Percentiles rank a stretch among this genome's conserved stretches.
phyloP scores from a whole-genome alignment of 805 yeast species.

The Suhomyces pyralidae region DNA sequence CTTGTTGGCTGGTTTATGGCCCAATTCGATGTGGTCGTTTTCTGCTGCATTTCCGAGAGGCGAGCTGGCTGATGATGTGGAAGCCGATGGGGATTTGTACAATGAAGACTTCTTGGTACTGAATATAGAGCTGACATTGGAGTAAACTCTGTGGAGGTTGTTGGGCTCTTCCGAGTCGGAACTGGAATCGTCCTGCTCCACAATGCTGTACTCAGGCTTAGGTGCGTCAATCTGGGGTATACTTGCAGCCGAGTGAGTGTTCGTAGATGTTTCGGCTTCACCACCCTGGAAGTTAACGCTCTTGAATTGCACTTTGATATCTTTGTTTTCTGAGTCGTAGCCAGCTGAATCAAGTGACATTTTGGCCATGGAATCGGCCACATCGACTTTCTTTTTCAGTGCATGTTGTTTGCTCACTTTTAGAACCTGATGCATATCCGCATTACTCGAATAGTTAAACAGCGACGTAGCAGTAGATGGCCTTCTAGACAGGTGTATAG shows the following conservation, averaged over 20 bases:
- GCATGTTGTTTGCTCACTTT: slow-evolving; percentile 10
- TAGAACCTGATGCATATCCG: slow-evolving; percentile 14
- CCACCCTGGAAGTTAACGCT: not conserved
- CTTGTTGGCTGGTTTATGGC: slow-evolving; percentile 3
- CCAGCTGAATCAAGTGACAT: not conserved
- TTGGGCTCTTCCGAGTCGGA: slow-evolving; percentile 9
- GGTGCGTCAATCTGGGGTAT: not conserved
- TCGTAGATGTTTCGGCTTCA: not conserved
- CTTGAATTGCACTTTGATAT: slow-evolving; percentile 2
- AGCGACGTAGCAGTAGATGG: not conserved
- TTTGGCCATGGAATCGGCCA: not conserved
- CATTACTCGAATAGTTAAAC: slow-evolving; percentile 9
- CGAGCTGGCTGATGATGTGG: slow-evolving; percentile 4
- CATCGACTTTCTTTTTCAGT: not conserved
- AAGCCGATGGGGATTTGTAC: not conserved
- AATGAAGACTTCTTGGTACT: slow-evolving; percentile 14
- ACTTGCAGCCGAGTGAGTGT: not conserved
- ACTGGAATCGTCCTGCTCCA: slow-evolving; percentile 8
- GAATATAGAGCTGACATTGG: slow-evolving; percentile 28
- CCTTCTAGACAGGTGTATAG: slow-evolving; percentile 3
- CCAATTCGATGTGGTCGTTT: not conserved
- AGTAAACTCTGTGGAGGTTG: slow-evolving; percentile 19
- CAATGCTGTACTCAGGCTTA: not conserved
- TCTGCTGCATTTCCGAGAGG: not conserved
- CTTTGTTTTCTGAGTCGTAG: not conserved